Base-by-base conservation (phyloP, 768 basidiomycete genomes). In the Lactarius trivialis region DNA sequence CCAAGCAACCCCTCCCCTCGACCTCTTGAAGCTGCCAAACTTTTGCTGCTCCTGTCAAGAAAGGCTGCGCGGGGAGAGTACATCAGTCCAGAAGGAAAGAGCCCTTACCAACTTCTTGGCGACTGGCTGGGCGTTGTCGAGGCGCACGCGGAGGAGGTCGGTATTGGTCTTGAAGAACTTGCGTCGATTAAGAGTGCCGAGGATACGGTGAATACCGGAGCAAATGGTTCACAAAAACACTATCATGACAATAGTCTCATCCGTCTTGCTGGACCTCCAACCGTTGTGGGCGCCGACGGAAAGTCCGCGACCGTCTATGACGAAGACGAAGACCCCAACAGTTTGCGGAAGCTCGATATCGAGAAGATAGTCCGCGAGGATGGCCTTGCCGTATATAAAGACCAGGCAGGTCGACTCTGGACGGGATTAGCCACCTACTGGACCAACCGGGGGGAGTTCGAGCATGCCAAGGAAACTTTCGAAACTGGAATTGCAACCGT, bases 391-490 rank as follows among this genome's bases (percentile, higher is more conserved):
- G 78, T 95, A 19, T 98, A 98, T 75, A 93, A 93, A 71, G 97
- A 99, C 72, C 97, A 99, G 75, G 93, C 95, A 2, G 97, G 97
- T 12, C 85, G 92, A 55, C 75, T 99, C 32, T 99, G 95, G 96
- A 89, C 93, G 6, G 97, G 96, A 0, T 75, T 98, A 32, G 95
- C 95, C 1, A 98, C 95, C 0, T 98, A 96, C 71, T 99, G 96
- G 96, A 95, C 95, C 73, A 97, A 97, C 75, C 86, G 93, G 6
- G 92, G 83, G 58, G 97, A 98, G 71, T 98, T 99, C 70, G 94
- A 94, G 65, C 82, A 90, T 56, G 92, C 93, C 17, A 91, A 87
- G 66, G 78, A 79, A 55, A 92, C 89, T 0, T 98, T 98, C 71
- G 97, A 98, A 74, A 74, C 83, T 26, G 97, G 94, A 15, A 81